Evolutionary conservation across 257 asterid species (phyloP).

Genomic region (Galeopsis tetrahit): DNA sequence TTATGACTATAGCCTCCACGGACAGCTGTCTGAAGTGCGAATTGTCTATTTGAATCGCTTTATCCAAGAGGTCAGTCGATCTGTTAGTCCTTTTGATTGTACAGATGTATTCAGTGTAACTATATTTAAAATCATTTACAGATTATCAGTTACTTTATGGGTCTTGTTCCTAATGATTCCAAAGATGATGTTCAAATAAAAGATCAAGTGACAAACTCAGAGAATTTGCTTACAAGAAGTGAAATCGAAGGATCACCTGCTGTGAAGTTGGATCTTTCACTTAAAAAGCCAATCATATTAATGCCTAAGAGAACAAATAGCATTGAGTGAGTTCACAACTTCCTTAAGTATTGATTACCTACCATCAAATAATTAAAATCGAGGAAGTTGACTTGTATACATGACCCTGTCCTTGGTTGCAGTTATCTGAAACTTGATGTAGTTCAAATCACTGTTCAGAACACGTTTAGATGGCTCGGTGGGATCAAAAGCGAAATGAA

Average conservation of each 20-base stretch:
- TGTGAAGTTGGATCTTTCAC: constrained; percentile 82
- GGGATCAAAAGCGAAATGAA: constrained; percentile 73
- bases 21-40: constrained; percentile 95
- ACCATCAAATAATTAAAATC: constrained; percentile 1
- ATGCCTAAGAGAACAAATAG: constrained; percentile 94
- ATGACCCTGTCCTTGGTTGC: constrained; percentile 47
- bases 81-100: constrained; percentile 16
- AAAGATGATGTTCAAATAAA: constrained; percentile 74
- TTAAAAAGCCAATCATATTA: constrained; percentile 85
- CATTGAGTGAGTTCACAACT: constrained; percentile 66
- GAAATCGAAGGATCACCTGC: constrained; percentile 99
- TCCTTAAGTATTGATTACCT: constrained; percentile 19
- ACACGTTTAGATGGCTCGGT: constrained; percentile 78
- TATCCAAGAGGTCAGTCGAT: constrained; percentile 75
- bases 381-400: constrained; percentile 5
- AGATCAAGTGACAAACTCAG: constrained; percentile 84
- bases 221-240: constrained; percentile 74
- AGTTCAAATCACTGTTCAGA: constrained; percentile 92
- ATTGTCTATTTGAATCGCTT: constrained; percentile 91
- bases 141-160: constrained; percentile 92
- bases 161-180: constrained; percentile 78
- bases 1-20: constrained; percentile 86
- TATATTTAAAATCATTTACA: constrained; percentile 39
- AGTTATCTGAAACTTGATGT: constrained; percentile 97
- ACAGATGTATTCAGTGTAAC: constrained; percentile 22